Base-by-base conservation (phyloP, 2,329 filamentous ascomycete species). In the Aspergillus tanneri region DNA sequence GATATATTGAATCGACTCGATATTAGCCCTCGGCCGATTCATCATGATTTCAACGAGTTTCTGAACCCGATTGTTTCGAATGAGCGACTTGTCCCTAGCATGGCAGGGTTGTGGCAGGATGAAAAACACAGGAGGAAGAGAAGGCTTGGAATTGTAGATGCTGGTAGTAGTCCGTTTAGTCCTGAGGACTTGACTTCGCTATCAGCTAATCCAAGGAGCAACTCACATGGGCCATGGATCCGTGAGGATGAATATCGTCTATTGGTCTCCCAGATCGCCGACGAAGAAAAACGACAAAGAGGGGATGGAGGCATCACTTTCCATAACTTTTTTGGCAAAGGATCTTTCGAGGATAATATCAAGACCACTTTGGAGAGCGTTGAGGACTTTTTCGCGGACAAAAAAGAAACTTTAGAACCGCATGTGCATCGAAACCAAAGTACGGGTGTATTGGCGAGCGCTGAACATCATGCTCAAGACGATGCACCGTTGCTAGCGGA, bases 81-180 rank as follows among this genome's bases (percentile, higher is more conserved):
- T 55, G 76, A 91, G 63, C 96, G 95, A 63, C 77, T 96, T 9
- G 91, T 99, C 4, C 85, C 89, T 62, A 99, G 93, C 55, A 92
- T 99, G 88, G 90, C 90, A 46, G 87, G 88, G 0, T 72, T 99
- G 2, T 99, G 93, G 93, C 85, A 84, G 64, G 90, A 96, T 59
- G 93, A 97, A 68, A 89, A 86, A 0, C 84, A 83, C 49, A 82
- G 91, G 36, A 82, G 91, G 24, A 92, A 88, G 67, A 77, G 80
- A 39, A 81, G 81, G 37, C 85, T 92, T 80, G 80, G 83, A 2
- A 75, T 86, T 38, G 72, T 72, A 5, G 77, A 83, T 54, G 78
- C 83, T 24, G 82, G 77, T 4, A 88, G 83, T 59, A 92, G 81
- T 52, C 88, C 90, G 0, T 96, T 96, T 55, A 84, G 87, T 2